A percentile compares a stretch with the other conserved stretches of the same genome.
phyloP scores from a whole-genome alignment of 1,139 yeast genomes.

The Blastobotrys raffinosifermentans region DNA sequence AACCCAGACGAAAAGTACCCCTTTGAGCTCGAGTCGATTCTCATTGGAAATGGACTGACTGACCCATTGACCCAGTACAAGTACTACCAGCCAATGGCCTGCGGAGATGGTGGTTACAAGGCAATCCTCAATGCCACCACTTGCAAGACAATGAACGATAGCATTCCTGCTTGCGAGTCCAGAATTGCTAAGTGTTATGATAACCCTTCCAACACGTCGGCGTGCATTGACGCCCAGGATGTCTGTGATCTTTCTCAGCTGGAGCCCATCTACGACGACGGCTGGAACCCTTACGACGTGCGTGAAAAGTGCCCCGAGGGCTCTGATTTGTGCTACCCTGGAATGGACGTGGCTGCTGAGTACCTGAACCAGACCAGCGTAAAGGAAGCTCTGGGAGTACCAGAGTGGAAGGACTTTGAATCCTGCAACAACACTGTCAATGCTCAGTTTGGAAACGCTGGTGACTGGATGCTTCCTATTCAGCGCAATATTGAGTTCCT shows the following conservation, averaged over 20 bases:
- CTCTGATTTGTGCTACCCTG: constrained; percentile 66
- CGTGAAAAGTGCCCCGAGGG: constrained; percentile 81
- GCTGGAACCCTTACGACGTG: constrained; percentile 71
- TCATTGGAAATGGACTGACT: constrained; percentile 80
- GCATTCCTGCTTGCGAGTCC: not conserved
- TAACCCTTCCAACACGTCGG: constrained; percentile 1
- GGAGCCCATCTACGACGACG: constrained; percentile 50
- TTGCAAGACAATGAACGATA: not conserved
- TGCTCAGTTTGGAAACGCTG: constrained; percentile 45
- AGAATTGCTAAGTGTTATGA: constrained; percentile 4
- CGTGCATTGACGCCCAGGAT: constrained; percentile 54
- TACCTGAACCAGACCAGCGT: constrained; percentile 65
- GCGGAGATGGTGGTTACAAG: constrained; percentile 75
- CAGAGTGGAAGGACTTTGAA: constrained; percentile 63
- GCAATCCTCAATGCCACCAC: constrained; percentile 42
- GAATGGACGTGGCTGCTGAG: constrained; percentile 54
- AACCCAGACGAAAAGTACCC: constrained; percentile 53
- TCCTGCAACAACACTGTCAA: constrained; percentile 54
- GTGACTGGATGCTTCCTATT: constrained; percentile 58
- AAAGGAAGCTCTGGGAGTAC: constrained; percentile 81
- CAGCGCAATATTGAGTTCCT: constrained; percentile 51
- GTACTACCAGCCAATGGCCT: constrained; percentile 74
- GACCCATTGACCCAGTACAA: constrained; percentile 65
- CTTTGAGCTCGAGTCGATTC: constrained; percentile 61
- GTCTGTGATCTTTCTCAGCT: constrained; percentile 60